Base-by-base conservation (phyloP, 768 basidiomycete species). In the Rickenella mellea region DNA sequence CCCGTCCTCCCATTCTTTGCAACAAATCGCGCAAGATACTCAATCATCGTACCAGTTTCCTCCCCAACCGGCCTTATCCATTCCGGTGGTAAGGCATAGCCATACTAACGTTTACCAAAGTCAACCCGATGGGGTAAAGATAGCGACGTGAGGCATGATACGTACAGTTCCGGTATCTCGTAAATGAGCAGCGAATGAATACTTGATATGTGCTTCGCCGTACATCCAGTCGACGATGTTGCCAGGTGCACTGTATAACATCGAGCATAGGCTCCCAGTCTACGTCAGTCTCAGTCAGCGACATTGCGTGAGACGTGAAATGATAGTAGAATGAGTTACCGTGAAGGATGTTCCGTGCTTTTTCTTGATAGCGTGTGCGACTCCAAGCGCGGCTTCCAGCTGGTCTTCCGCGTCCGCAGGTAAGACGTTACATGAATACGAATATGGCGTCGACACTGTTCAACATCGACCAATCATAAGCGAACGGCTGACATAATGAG, bases 51-150 rank as follows among this genome's bases (percentile, higher is more conserved):
- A 14, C 67, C 66, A 4, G 79, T 78, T 61, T 92, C 89, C 59
- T 86, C 82, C 1, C 84, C 87, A 2, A 84, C 79, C 0, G 87
- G 83, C 6, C 81, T 65, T 48, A 92, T 89, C 73, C 75, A 78
- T 38, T 64, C 62, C 1, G 77, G 62, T 1, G 88, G 88, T 2
- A 90, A 63, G 6, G 81, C 61, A 63, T 87, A 90, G 3, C 86
- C 86, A 51, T 83, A 86, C 83, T 84, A n/a, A 27, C 41, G 39
- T 24, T 6, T 11, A 33, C 6, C 8, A 40, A 39, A n/a, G 27
- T 11, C 4, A 22, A n/a, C n/a, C n/a, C n/a, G n/a, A n/a, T n/a
- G n/a, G n/a, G n/a, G n/a, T n/a, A n/a, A 40, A 41, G 11, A 33
- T 25, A 46, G 14, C 38, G 25, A n/a, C 27, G 26, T 1, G 36